Evolutionary conservation across 192 early-diverging fungal species (phyloP).

Genomic region (Thoreauomyces humboldtii): DNA sequence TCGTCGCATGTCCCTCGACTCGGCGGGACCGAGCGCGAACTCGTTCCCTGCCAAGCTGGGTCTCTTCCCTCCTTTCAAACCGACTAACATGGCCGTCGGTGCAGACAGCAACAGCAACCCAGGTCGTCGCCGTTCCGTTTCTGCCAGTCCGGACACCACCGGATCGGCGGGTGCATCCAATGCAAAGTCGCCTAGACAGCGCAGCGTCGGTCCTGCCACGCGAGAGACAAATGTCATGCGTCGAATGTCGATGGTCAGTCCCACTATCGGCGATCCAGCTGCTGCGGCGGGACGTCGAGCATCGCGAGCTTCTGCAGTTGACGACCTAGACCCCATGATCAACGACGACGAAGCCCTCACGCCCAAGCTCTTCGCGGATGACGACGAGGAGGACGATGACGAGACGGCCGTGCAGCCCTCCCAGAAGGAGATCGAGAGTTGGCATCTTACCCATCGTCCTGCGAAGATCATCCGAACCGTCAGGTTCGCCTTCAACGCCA

Average conservation of each 20-base stretch:
- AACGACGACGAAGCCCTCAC: slow-evolving; percentile 3
- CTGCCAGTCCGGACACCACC: slow-evolving; percentile 4
- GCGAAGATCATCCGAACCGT: slow-evolving; percentile 53
- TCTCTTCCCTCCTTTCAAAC: too few relatives aligned
- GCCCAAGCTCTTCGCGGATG: not conserved
- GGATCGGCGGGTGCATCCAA: not conserved
- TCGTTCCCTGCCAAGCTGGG: too few relatives aligned
- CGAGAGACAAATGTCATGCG: slow-evolving; percentile 30
- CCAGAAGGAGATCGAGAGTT: slow-evolving; percentile 55
- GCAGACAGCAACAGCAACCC: slow-evolving; percentile 4
- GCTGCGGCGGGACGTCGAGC: not conserved
- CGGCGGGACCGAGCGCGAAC: not conserved
- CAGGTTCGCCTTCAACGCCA: slow-evolving; percentile 48
- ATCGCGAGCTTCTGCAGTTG: not conserved
- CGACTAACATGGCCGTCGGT: not conserved
- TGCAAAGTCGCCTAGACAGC: not conserved
- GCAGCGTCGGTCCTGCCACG: slow-evolving; percentile 1
- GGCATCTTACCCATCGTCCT: slow-evolving; percentile 55
- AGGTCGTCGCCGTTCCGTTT: slow-evolving; percentile 21
- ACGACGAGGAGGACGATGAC: slow-evolving; percentile 22
- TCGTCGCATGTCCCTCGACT: slow-evolving; percentile 14
- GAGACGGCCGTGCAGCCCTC: slow-evolving; percentile 29
- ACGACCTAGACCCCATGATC: slow-evolving; percentile 32
- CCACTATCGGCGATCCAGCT: not conserved
- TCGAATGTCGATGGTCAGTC: slow-evolving; percentile 49